phyloP scores from a whole-genome alignment of 1,139 yeast genomes.

The Geotrichum aggregatum region DNA sequence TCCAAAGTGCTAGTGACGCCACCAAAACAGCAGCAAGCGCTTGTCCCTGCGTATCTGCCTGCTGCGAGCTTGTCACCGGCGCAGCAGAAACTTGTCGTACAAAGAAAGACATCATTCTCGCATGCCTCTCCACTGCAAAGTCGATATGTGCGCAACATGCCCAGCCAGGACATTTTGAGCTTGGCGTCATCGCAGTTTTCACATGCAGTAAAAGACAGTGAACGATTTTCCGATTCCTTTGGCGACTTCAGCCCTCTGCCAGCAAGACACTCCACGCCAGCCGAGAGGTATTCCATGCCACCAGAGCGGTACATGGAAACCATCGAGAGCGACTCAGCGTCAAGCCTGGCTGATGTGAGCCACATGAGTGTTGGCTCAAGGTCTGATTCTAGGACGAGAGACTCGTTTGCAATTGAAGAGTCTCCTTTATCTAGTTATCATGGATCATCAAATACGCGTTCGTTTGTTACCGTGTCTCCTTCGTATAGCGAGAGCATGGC shows the following conservation, averaged over 20 bases:
- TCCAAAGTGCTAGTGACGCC: neutral
- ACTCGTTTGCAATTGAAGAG: neutral
- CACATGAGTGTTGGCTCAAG: too few relatives aligned
- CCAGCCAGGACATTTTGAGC: neutral
- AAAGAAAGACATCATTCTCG: neutral
- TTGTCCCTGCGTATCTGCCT: neutral
- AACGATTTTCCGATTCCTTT: neutral
- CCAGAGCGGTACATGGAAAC: constrained; percentile 4
- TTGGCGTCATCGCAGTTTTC: constrained; percentile 3
- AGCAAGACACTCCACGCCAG: neutral
- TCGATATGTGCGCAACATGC: constrained; percentile 1
- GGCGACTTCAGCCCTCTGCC: neutral
- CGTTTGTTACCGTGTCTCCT: neutral
- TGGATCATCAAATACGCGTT: neutral
- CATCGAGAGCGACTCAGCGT: neutral
- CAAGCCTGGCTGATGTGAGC: neutral
- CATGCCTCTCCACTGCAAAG: neutral
- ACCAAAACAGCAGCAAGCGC: neutral
- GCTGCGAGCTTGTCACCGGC: neutral
- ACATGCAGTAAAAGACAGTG: constrained; percentile 1
- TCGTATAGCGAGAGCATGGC: neutral
- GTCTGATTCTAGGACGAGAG: neutral
- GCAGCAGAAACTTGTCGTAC: neutral
- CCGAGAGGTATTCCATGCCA: constrained; percentile 1
- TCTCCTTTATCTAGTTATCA: neutral